Percentiles rank a stretch among this genome's conserved stretches.
phyloP scores from a whole-genome alignment of 345 rosid species.

The Pistacia atlantica region DNA sequence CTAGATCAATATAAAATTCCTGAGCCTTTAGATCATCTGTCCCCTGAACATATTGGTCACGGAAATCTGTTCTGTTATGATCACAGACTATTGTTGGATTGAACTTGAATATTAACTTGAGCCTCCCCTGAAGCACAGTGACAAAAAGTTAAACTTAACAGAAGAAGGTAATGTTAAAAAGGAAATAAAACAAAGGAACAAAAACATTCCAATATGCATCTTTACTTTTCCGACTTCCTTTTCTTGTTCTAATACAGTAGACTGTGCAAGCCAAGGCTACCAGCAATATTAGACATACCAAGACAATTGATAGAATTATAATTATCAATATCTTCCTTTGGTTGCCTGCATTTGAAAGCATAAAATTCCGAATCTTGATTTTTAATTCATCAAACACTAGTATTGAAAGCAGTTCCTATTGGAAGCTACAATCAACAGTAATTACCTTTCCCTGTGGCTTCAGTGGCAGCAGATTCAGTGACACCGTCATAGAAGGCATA shows the following conservation, averaged over 20 bases:
- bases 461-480: conserved; percentile 10
- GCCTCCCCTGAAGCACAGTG: conserved; percentile 9
- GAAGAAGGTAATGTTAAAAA: not conserved
- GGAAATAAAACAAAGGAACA: not conserved
- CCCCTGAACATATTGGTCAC: conserved; percentile 7
- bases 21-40: conserved; percentile 18
- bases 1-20: conserved; percentile 31
- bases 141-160: not conserved
- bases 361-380: not conserved
- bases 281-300: conserved; percentile 12
- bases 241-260: conserved; percentile 10
- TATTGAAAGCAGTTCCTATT: not conserved
- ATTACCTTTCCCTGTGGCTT: conserved; percentile 24
- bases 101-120: conserved; percentile 13
- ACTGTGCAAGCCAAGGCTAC: conserved; percentile 2
- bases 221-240: conserved; percentile 11
- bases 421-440: not conserved
- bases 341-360: conserved; percentile 19
- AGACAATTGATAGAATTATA: conserved; percentile 14
- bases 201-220: not conserved
- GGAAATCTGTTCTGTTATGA: not conserved
- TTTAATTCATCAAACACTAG: not conserved
- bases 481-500: conserved; percentile 35
- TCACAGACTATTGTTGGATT: conserved; percentile 10
- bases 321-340: conserved; percentile 18